Conservation (phyloP, 2,329 filamentous ascomycete genomes). For the Fusarium praegraminearum region DNA sequence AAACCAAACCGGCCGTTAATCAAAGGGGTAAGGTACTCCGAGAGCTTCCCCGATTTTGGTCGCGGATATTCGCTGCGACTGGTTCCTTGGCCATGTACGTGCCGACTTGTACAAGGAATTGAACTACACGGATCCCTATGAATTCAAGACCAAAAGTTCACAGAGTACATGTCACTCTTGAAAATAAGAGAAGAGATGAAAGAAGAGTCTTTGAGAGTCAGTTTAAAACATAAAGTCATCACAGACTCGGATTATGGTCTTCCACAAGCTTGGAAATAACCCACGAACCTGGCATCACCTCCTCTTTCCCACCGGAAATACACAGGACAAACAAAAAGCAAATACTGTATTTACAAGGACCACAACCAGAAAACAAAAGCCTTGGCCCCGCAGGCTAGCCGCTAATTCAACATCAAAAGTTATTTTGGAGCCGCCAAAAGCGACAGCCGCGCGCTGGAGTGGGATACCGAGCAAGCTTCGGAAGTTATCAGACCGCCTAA, state of each 20-base stretch:
- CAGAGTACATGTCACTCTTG: no score
- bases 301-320: slow-evolving; percentile 16
- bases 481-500: slow-evolving; percentile 20
- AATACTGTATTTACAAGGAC: not conserved
- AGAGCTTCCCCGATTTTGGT: slow-evolving; percentile 34
- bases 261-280: not conserved
- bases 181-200: not conserved
- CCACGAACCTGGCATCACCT: slow-evolving; percentile 4
- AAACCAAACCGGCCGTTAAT: slow-evolving; percentile 3
- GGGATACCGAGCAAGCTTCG: slow-evolving; percentile 28
- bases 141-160: not conserved
- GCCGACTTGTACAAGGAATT: slow-evolving; percentile 34
- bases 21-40: slow-evolving; percentile 25
- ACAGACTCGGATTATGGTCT: not conserved
- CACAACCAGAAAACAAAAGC: slow-evolving; percentile 11
- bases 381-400: slow-evolving; percentile 17
- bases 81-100: slow-evolving; percentile 12
- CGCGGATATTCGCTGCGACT: not conserved
- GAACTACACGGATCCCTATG: not conserved
- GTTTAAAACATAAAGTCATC: not conserved
- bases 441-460: slow-evolving; percentile 37
- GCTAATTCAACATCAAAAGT: slow-evolving; percentile 17
- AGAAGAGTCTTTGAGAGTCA: no score
- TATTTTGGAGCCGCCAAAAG: slow-evolving; percentile 43
- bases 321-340: slow-evolving; percentile 8